Conservation (phyloP, 768 basidiomycete species). For the Pseudohyphozyma bogoriensis region DNA sequence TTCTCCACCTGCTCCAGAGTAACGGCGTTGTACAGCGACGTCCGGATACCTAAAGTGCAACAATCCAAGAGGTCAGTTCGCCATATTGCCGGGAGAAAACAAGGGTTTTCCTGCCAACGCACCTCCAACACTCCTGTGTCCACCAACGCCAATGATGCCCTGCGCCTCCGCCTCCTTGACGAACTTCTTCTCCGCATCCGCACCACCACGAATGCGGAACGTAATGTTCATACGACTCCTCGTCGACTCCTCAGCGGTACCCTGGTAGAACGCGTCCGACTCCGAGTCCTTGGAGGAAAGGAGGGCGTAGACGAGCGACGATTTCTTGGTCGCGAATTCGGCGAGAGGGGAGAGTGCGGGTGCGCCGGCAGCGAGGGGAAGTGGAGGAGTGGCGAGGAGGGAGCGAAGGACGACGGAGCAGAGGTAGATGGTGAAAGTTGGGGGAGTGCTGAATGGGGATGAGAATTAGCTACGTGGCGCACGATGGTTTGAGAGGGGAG, state of each 20-base stretch:
- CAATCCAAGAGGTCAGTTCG: neutral
- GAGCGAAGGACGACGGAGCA: slow-evolving; percentile 70
- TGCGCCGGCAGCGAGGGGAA: slow-evolving; percentile 14
- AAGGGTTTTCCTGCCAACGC: slow-evolving; percentile 17
- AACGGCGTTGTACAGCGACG: slow-evolving; percentile 82
- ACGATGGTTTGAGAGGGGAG: neutral
- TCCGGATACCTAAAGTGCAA: slow-evolving; percentile 52
- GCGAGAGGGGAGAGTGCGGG: slow-evolving; percentile 17
- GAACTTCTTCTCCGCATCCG: slow-evolving; percentile 52
- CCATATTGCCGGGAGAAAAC: neutral
- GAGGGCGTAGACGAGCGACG: slow-evolving; percentile 61
- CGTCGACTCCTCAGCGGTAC: slow-evolving; percentile 58
- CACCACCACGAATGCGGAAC: slow-evolving; percentile 52
- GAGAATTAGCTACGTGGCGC: neutral
- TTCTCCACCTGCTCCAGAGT: slow-evolving; percentile 60
- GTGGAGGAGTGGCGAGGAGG: slow-evolving; percentile 35
- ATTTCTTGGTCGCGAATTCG: slow-evolving; percentile 47
- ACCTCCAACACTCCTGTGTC: slow-evolving; percentile 63
- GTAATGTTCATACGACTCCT: slow-evolving; percentile 95
- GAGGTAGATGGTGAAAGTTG: slow-evolving; percentile 83
- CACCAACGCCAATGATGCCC: slow-evolving; percentile 79
- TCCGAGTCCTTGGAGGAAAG: slow-evolving; percentile 48
- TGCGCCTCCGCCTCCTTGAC: slow-evolving; percentile 64
- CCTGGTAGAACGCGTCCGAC: slow-evolving; percentile 45
- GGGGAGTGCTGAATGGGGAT: slow-evolving; percentile 65